Base-by-base conservation (phyloP, 1,139 yeast species). In the Geotrichum aggregatum region DNA sequence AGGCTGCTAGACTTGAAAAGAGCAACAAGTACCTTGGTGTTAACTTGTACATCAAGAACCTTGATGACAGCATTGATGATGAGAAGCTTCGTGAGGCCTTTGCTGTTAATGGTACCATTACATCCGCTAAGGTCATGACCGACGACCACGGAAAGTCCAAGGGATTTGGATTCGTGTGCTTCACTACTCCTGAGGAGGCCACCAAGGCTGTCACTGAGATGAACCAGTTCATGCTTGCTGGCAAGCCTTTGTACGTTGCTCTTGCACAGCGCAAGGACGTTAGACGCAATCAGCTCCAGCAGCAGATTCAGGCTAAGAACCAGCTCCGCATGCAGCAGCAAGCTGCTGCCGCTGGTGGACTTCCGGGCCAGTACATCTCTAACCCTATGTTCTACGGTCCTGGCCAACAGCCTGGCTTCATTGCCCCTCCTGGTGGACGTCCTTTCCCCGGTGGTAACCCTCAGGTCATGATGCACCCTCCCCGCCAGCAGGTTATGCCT, bases 191-290 rank as follows among this genome's bases (percentile, higher is more conserved):
- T 67, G 98, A 92, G 74, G 98, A 92, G 80, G 98, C 99, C 63
- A 87, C 96, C 66, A 89, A 89, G 78, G 99, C 99, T 61, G 89
- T 91, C 71, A 82, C 94, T 66, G 98, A 92, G 78, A 91, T 92
- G 96, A 89, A 91, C 82, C 97, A 91, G 77, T 87, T 92, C 73
- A 87, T 92, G 87, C 82, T 92, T 66, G 83, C 83, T 66, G 91
- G 94, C 71, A 92, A 94, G 81, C 98, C 98, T 67, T 80, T 92
- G 71, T 92, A 92, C 72, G 99, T 92, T 74, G 97, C 98, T 60
- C 84, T 94, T 70, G 98, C 98, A 66, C 98, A 92, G 82, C 87
- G 97, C 75, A 91, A 89, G 78, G 98, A 92, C 68, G 96, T 88
- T 59, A 89, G 99, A 82, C 87, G 96, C 72, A 82, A 89, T 66